Evolutionary conservation across 495 filamentous ascomycete genomes (phyloP).

Genomic region (Beverwykella pulmonaria): DNA sequence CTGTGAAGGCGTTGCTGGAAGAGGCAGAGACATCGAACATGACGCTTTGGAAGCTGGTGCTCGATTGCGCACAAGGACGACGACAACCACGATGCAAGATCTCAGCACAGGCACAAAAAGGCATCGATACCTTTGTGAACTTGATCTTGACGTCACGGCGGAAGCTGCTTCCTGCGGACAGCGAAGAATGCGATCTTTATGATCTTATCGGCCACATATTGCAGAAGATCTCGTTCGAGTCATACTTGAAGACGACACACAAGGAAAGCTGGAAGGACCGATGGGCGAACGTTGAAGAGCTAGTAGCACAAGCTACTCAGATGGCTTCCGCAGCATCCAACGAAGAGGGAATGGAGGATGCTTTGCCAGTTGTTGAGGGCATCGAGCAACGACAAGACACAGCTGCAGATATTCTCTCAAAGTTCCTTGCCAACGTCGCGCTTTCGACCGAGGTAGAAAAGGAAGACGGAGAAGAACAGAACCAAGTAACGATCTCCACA

Average conservation of each 20-base stretch:
- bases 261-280: conserved; percentile 72
- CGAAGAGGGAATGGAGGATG: conserved; percentile 61
- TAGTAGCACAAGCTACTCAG: conserved; percentile 75
- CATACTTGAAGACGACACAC: conserved; percentile 69
- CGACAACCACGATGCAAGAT: conserved; percentile 68
- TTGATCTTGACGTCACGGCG: conserved; percentile 63
- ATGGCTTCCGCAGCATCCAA: conserved; percentile 53
- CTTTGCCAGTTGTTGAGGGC: conserved; percentile 76
- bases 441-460: conserved; percentile 73
- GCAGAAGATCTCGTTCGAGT: conserved; percentile 71
- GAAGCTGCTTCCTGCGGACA: conserved; percentile 57
- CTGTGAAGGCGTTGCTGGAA: conserved; percentile 70
- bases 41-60: conserved; percentile 74
- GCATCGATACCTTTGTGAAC: conserved; percentile 61
- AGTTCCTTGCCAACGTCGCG: conserved; percentile 87
- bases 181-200: conserved; percentile 56
- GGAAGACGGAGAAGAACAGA: conserved; percentile 59
- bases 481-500: conserved; percentile 87
- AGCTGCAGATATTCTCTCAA: conserved; percentile 69
- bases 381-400: conserved; percentile 65
- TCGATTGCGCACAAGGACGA: conserved; percentile 70
- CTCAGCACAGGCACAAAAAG: conserved; percentile 66
- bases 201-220: conserved; percentile 76
- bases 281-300: conserved; percentile 93
- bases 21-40: conserved; percentile 67